A percentile compares a stretch with the other conserved stretches of the same genome.
Evolutionary conservation across 768 basidiomycete species (phyloP).

Genomic region (Pleurotus ostreatus): DNA sequence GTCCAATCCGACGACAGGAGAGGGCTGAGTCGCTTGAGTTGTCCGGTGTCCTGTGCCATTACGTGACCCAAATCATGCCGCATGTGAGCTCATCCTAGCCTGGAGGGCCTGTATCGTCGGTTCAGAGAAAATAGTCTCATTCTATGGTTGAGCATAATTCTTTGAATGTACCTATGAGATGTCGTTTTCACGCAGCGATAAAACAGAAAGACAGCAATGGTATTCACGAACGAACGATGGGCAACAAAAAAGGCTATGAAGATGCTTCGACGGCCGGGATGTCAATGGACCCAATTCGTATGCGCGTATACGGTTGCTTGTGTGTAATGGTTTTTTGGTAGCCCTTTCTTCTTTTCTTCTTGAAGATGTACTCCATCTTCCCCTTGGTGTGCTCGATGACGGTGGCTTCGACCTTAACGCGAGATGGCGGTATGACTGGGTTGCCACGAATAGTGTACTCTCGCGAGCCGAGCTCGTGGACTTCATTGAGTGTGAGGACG

Average conservation of each 20-base stretch:
- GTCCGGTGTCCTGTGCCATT: too few species aligned
- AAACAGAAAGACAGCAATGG: too few species aligned
- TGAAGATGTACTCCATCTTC: slow-evolving; percentile 85
- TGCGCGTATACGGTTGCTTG: slow-evolving; percentile 94
- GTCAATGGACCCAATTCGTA: slow-evolving; percentile 84
- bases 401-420: slow-evolving; percentile 77
- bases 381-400: slow-evolving; percentile 99
- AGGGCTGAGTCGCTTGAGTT: too few species aligned
- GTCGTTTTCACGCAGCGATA: too few species aligned
- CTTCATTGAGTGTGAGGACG: slow-evolving; percentile 73
- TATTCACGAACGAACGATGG: slow-evolving; percentile 12
- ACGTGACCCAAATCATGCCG: too few species aligned
- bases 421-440: slow-evolving; percentile 59
- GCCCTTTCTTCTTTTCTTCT: slow-evolving; percentile 98
- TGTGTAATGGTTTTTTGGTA: slow-evolving; percentile 92
- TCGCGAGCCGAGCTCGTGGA: slow-evolving; percentile 93
- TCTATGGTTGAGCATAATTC: too few species aligned
- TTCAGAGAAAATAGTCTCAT: too few species aligned
- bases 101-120: too few species aligned
- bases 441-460: slow-evolving; percentile 88
- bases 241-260: slow-evolving; percentile 21
- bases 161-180: slow-evolving; percentile 4
- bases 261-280: slow-evolving; percentile 21
- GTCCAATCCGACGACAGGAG: too few species aligned
- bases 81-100: too few species aligned